Evolutionary conservation across 345 rosid genomes (phyloP), one percentile per base, ranked within the genome.

Genomic region (Trapa incisa): DNA sequence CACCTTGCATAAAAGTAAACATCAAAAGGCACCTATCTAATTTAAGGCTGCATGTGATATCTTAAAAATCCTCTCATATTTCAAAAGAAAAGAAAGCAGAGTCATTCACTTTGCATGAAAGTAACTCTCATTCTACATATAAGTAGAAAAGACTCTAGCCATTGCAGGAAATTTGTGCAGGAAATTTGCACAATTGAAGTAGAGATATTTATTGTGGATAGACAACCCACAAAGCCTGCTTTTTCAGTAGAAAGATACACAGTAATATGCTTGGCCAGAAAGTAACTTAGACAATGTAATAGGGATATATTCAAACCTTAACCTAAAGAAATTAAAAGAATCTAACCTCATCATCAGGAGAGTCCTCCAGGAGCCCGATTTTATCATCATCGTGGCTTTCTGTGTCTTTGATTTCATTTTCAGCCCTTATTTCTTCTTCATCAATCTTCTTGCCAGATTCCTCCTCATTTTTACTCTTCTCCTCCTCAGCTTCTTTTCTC

Each of bases 401-500:
- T 33, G 50, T 1, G 2, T 77, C 68, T 75, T 72, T 65, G 22
- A 77, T 84, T 67, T 72, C 83, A 35, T 11, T 58, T 73, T 64
- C 65, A 62, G 33, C 58, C 60, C 66, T 75, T 67, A 77, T 72
- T 47, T 72, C 78, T 56, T 48, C 67, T 35, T 75, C 76, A 39
- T 66, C 80, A 56, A 69, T 70, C 74, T 73, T 83, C 52, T 54
- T 73, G 71, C 69, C 75, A 74, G 39, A 80, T 74, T 81, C 81
- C 73, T 73, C 82, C 65, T 67, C 81, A 38, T 61, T 56, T 62
- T 71, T 72, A 57, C 58, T 82, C 50, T 81, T 79, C 71, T 74
- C 86, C 57, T 80, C 82, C 70, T 86, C 97, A 58, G 94, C 89
- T 74, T 86, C 89, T 79, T 81, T 86, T 70, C 72, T 80, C 70